Evolutionary conservation across 352 stramenopile species (phyloP).

Genomic region (Phytophthora sojae): DNA sequence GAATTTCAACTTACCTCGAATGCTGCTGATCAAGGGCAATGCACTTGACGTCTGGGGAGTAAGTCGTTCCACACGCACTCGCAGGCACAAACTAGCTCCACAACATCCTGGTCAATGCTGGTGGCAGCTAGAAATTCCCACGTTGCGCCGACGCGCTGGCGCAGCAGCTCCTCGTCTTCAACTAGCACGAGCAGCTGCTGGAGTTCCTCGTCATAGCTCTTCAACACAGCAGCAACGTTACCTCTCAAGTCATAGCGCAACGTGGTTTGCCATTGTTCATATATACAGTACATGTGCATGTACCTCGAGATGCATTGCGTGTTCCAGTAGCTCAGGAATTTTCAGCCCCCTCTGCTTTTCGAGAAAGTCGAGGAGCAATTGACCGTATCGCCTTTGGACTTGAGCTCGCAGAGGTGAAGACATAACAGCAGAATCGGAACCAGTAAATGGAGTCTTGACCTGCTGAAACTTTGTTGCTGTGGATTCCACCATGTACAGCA

Average conservation of each 20-base stretch:
- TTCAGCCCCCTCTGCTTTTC: slow-evolving; percentile 20
- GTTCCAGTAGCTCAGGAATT: slow-evolving; percentile 21
- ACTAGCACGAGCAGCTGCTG: slow-evolving; percentile 39
- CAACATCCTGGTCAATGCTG: slow-evolving; percentile 24
- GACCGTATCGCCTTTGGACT: slow-evolving; percentile 31
- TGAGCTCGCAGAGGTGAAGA: slow-evolving; percentile 6
- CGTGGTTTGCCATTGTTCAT: background rate
- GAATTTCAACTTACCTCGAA: slow-evolving; percentile 26
- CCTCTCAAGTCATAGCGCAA: background rate
- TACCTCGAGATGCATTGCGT: slow-evolving; percentile 40
- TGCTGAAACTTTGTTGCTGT: slow-evolving; percentile 32
- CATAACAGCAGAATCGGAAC: slow-evolving; percentile 1
- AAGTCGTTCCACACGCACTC: slow-evolving; percentile 21
- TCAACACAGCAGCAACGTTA: background rate
- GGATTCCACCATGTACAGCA: slow-evolving; percentile 37
- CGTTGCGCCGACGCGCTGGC: slow-evolving; percentile 24
- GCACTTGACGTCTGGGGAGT: slow-evolving; percentile 18
- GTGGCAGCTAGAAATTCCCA: slow-evolving; percentile 29
- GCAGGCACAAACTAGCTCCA: slow-evolving; percentile 16
- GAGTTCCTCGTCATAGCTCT: slow-evolving; percentile 35
- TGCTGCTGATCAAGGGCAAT: slow-evolving; percentile 7
- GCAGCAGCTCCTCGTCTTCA: slow-evolving; percentile 41
- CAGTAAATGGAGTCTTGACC: slow-evolving; percentile 9
- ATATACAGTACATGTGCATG: background rate
- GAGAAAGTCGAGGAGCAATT: slow-evolving; percentile 38